Base-by-base conservation (phyloP, 441 rosid species). In the Syzygium malaccense region DNA sequence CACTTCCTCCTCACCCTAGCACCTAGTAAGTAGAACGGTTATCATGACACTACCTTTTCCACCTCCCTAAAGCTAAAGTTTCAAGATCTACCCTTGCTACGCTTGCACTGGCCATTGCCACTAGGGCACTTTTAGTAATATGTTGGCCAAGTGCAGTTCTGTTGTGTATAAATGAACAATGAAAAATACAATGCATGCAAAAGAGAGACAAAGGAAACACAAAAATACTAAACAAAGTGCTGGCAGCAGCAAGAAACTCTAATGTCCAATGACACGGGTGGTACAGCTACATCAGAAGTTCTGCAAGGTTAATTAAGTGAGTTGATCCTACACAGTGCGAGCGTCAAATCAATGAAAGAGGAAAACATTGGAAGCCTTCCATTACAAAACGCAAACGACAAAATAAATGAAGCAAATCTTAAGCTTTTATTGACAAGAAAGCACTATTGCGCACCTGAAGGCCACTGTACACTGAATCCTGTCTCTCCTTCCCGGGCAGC, bases 401-500 rank as follows among this genome's bases (percentile, higher is more conserved):
- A 23, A 75, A 23, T 75, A 23, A 41, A 41, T 57, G 30, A 14
- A 64, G 19, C n/a, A 68, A n/a, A 87, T 18, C n/a, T 32, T n/a
- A 87, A 83, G 80, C 56, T 19, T 48, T 68, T 84, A 71, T 71
- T 83, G 51, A 55, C 87, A 17, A 53, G 54, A 66, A 75, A 79
- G 75, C 53, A 89, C 32, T 86, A 57, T 17, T 37, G 87, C 28
- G 71, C 86, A 96, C 99, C 98, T 97, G 99, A 92, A 97, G 95
- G 78, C 99, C 99, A 85, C 91, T 96, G 90, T 91, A 95, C 57
- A 96, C 99, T 86, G 99, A 97, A 89, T 97, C 99, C 91, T 97
- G 99, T 89, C 99, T 95, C 93, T 97, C 99, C 92, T 96, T 96
- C 88, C 98, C 99, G 19, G 99, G 99, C 87, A 96, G 90, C 45